These are phyloP conservation scores for Chlamydomonas schloesseri DNA, from an alignment of 139 green algal species.

Conservation along the genomic window DNA sequence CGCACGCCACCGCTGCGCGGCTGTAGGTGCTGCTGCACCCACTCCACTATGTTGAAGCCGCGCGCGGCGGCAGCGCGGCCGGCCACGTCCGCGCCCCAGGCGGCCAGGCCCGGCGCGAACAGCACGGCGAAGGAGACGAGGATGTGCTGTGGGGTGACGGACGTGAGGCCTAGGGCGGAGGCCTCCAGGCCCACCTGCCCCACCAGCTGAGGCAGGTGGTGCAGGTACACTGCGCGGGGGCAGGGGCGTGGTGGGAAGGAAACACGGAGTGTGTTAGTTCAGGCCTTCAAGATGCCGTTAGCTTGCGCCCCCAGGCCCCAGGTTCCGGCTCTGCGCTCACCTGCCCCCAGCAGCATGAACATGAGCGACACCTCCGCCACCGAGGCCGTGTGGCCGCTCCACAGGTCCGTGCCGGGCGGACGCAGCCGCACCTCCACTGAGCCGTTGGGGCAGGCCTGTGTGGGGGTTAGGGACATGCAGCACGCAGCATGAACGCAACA, in stretches of 20 bases:
- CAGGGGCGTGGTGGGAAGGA: no score
- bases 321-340: no score
- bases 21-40: no score
- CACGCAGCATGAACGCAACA: background rate
- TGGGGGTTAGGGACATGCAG: background rate
- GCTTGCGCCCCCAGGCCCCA: no score
- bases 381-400: slow-evolving; percentile 66
- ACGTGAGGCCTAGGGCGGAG: background rate
- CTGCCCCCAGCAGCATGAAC: slow-evolving; percentile 81
- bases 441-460: slow-evolving; percentile 75
- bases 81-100: slow-evolving; percentile 54
- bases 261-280: no score
- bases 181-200: slow-evolving; percentile 48
- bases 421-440: slow-evolving; percentile 76
- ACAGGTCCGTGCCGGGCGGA: slow-evolving; percentile 73
- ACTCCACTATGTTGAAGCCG: no score
- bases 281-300: no score
- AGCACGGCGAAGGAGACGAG: slow-evolving; percentile 57
- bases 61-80: background rate
- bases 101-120: slow-evolving; percentile 54
- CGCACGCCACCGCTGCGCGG: no score
- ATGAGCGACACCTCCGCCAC: slow-evolving; percentile 71
- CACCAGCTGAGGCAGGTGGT: slow-evolving; percentile 62
- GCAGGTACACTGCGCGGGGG: slow-evolving; percentile 62
- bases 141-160: slow-evolving; percentile 49